Percentiles rank a stretch among this genome's conserved stretches.
phyloP scores from a whole-genome alignment of 495 filamentous ascomycete species.

The Acidiella bohemica region DNA sequence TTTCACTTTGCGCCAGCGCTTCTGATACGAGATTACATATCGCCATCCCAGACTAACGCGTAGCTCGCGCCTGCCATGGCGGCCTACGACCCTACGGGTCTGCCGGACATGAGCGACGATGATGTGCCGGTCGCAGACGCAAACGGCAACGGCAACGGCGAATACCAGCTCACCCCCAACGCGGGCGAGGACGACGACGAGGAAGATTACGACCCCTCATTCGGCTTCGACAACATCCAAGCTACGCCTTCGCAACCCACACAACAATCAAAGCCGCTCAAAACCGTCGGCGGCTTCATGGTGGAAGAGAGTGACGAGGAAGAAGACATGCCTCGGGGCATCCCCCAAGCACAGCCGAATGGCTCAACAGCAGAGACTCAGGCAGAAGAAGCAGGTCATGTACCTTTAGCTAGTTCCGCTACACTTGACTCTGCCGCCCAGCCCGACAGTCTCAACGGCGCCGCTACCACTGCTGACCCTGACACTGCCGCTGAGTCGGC shows the following conservation, averaged over 20 bases:
- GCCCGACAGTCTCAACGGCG: slow-evolving; percentile 42
- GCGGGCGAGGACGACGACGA: slow-evolving; percentile 21
- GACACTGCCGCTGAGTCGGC: slow-evolving; percentile 41
- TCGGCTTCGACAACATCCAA: slow-evolving; percentile 7
- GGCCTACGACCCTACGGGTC: slow-evolving; percentile 14
- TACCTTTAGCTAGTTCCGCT: slow-evolving; percentile 20
- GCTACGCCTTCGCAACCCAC: slow-evolving; percentile 1
- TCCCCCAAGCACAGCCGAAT: no score
- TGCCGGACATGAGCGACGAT: slow-evolving; percentile 8
- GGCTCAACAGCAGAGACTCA: slow-evolving; percentile 14
- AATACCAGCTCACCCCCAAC: slow-evolving; percentile 7
- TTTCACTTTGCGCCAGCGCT: no score
- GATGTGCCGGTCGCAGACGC: not conserved
- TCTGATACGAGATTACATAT: no score
- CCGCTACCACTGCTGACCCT: slow-evolving; percentile 42
- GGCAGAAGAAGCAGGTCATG: slow-evolving; percentile 5
- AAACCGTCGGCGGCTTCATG: slow-evolving; percentile 67
- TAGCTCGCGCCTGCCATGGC: no score
- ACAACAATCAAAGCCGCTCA: slow-evolving; percentile 29
- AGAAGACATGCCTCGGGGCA: no score
- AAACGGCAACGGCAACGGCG: slow-evolving; percentile 4
- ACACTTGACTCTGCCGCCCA: slow-evolving; percentile 20
- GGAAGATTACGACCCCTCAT: slow-evolving; percentile 30
- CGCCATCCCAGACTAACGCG: no score
- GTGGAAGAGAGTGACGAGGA: slow-evolving; percentile 49